Percentiles rank a stretch among this genome's conserved stretches.
phyloP scores from a whole-genome alignment of 2,329 filamentous ascomycete genomes.

The Fusarium sp. region DNA sequence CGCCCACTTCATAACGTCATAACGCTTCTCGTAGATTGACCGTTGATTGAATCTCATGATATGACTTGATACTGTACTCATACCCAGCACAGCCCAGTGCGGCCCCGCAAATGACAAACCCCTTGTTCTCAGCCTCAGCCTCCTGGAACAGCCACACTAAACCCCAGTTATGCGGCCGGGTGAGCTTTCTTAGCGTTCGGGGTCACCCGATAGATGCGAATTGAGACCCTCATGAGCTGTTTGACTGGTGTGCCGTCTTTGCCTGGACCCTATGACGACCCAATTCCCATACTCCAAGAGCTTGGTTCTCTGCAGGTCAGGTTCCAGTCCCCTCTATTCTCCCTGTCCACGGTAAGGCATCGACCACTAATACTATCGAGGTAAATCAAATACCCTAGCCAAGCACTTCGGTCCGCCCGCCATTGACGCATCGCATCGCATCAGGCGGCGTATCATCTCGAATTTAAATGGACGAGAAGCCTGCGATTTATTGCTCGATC shows the following conservation, averaged over 20 bases:
- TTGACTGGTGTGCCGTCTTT: slow-evolving; percentile 39
- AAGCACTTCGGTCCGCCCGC: slow-evolving; percentile 29
- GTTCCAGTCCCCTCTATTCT: slow-evolving; percentile 41
- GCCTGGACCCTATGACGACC: slow-evolving; percentile 27
- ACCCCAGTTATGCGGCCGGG: slow-evolving; percentile 39
- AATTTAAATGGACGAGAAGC: slow-evolving; percentile 10
- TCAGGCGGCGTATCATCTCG: slow-evolving; percentile 20
- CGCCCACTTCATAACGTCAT: not conserved
- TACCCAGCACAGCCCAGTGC: slow-evolving; percentile 10
- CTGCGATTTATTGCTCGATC: slow-evolving; percentile 18
- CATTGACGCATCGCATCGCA: slow-evolving; percentile 21
- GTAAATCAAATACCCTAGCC: not conserved
- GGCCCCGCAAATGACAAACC: slow-evolving; percentile 24
- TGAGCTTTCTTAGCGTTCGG: slow-evolving; percentile 41
- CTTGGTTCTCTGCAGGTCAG: slow-evolving; percentile 39
- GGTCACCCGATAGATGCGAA: slow-evolving; percentile 34
- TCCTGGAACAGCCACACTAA: slow-evolving; percentile 21
- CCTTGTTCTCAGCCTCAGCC: slow-evolving; percentile 39
- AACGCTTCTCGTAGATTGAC: not conserved
- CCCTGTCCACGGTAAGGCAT: slow-evolving; percentile 1
- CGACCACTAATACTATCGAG: slow-evolving; percentile 5
- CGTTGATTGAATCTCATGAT: slow-evolving; percentile 10
- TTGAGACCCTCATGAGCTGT: slow-evolving; percentile 23
- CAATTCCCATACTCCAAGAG: slow-evolving; percentile 19
- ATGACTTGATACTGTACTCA: slow-evolving; percentile 2